These are phyloP conservation scores for Phytophthora palmivora DNA, from an alignment of 352 stramenopile genomes.

Conservation along the genomic window DNA sequence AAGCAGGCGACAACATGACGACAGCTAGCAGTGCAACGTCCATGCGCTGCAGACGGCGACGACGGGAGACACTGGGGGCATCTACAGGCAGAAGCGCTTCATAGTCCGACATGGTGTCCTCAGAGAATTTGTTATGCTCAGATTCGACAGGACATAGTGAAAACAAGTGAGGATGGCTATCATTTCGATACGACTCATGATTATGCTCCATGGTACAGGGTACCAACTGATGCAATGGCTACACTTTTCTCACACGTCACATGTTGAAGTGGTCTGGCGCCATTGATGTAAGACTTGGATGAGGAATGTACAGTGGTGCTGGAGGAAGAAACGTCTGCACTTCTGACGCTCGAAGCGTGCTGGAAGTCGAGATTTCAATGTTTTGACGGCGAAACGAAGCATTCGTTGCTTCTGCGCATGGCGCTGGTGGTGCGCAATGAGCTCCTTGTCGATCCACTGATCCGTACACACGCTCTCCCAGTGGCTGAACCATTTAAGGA, in stretches of 20 bases:
- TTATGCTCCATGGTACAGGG: slow-evolving; percentile 33
- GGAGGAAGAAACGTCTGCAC: slow-evolving; percentile 22
- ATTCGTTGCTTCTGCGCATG: slow-evolving; percentile 22
- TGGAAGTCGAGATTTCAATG: slow-evolving; percentile 27
- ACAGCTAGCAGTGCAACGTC: slow-evolving; percentile 59
- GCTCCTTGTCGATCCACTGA: slow-evolving; percentile 39
- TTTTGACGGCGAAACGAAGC: slow-evolving; percentile 8
- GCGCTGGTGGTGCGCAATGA: slow-evolving; percentile 40
- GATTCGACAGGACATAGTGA: slow-evolving; percentile 19
- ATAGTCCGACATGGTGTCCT: slow-evolving; percentile 17
- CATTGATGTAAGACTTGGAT: slow-evolving; percentile 21
- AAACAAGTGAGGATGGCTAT: slow-evolving; percentile 8
- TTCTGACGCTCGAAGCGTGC: slow-evolving; percentile 23
- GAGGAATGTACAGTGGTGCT: slow-evolving; percentile 16
- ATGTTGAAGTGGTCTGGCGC: slow-evolving; percentile 31
- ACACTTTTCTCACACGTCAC: slow-evolving; percentile 32
- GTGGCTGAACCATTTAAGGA: slow-evolving; percentile 38
- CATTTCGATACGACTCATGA: slow-evolving; percentile 13
- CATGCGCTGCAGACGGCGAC: slow-evolving; percentile 47
- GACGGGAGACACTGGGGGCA: background rate
- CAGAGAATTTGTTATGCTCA: slow-evolving; percentile 25
- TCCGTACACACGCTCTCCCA: slow-evolving; percentile 68
- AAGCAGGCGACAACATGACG: slow-evolving; percentile 60
- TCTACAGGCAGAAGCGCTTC: slow-evolving; percentile 35
- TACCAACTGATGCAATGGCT: slow-evolving; percentile 9